Base-by-base conservation (phyloP, 2,329 filamentous ascomycete species). In the Penicillium freii region DNA sequence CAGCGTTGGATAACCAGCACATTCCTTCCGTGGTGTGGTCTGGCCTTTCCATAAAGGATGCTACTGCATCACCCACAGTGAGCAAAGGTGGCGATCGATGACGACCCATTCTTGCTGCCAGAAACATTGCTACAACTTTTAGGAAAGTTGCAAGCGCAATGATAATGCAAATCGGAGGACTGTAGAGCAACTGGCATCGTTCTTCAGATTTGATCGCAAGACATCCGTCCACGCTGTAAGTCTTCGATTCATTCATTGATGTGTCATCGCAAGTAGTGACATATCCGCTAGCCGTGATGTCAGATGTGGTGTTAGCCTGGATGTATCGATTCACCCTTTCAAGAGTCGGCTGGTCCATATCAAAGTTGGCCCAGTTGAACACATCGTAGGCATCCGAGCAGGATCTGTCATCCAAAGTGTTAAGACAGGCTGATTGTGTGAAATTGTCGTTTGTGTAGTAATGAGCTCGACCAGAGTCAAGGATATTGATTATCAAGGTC, bases 51-150 rank as follows among this genome's bases (percentile, higher is more conserved):
- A 71, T 44, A 39, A 71, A 72, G 2, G 65, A 69, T 10, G 67
- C 63, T 7, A 71, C 47, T 1, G 69, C 69, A 54, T 72, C 70
- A 3, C 69, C 68, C 29, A 65, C 36, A 3, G 67, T 72, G 23
- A 71, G 46, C 29, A 59, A 34, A 62, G 50, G 31, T 29, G 48
- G 2, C 25, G 54, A 29, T 21, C 49, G 17, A 27, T 39, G 15
- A n/a, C 29, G 23, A 9, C 17, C 8, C 11, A 56, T 33, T 4
- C 25, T 25, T 2, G 54, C 56, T 2, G 64, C 40, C 6, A 66
- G 13, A 4, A 60, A 55, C 55, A 65, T 65, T n/a, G 58, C 57
- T 11, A 53, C 19, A 2, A 62, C 25, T 47, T 67, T 67, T 2
- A 57, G 34, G 2, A 54, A 21, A 25, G 52, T 58, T 19, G 51